phyloP scores from a whole-genome alignment of 306 rosid species.

The cucumber (Cucumis sativus) region Cucumber_9930_V3 NC_026659.2:31302001-31302500 shows the following conservation, averaged over 20 bases:
- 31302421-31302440: conserved; percentile 32
- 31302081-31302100: background rate
- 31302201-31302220: conserved; percentile 7
- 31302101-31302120: conserved; percentile 4
- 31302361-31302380: conserved; percentile 33
- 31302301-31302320: conserved; percentile 35
- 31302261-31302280: conserved; percentile 37
- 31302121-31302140: conserved; percentile 25
- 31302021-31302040: background rate
- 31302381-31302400: conserved; percentile 56
- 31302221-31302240: too few relatives aligned
- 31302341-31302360: conserved; percentile 38
- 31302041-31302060: background rate
- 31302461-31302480: conserved; percentile 54
- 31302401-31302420: conserved; percentile 49
- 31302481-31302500: conserved; percentile 42
- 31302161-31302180: conserved; percentile 23
- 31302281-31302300: conserved; percentile 34
- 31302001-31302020: too few relatives aligned
- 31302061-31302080: background rate
- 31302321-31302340: conserved; percentile 58
- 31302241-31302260: conserved; percentile 18
- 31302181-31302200: conserved; percentile 26
- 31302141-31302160: background rate
- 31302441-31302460: conserved; percentile 16